These are phyloP conservation scores for Talaromyces albobiverticillius DNA, from an alignment of 2,329 filamentous ascomycete species.

Conservation along the genomic window DNA sequence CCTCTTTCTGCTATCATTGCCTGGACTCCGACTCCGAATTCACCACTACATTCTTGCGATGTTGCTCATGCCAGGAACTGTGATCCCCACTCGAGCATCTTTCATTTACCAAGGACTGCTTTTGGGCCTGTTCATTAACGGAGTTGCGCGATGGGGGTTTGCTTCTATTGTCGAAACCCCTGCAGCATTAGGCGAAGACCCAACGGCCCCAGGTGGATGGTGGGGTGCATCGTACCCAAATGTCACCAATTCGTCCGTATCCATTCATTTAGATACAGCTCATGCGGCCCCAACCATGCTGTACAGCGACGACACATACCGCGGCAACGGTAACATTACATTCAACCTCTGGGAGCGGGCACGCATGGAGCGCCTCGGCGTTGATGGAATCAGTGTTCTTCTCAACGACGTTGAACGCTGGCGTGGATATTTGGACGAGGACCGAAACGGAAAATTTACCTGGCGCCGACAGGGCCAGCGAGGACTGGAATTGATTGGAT, in stretches of 20 bases:
- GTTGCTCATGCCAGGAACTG: constrained; percentile 81
- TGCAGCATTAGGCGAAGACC: constrained; percentile 57
- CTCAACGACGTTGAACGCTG: constrained; percentile 65
- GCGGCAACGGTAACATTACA: constrained; percentile 46
- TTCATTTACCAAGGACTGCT: constrained; percentile 87
- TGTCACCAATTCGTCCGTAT: constrained; percentile 48
- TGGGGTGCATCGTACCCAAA: constrained; percentile 49
- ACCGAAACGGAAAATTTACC: constrained; percentile 47
- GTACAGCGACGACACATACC: constrained; percentile 23
- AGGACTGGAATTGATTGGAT: constrained; percentile 32
- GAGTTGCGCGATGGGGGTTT: constrained; percentile 91
- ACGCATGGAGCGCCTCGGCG: constrained; percentile 37
- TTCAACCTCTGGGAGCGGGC: constrained; percentile 42
- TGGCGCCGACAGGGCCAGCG: constrained; percentile 46
- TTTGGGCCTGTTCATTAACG: constrained; percentile 89
- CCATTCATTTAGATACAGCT: constrained; percentile 41
- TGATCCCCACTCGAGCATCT: constrained; percentile 79
- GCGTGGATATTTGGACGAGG: constrained; percentile 54
- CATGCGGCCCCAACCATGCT: constrained; percentile 17
- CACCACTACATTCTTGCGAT: constrained; percentile 94
- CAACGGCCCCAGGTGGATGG: constrained; percentile 43
- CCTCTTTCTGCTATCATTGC: constrained; percentile 67
- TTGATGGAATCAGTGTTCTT: constrained; percentile 59
- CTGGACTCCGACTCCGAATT: constrained; percentile 77
- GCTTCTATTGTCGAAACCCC: constrained; percentile 84